Conservation (phyloP, 2,329 filamentous ascomycete genomes). For the Trichoderma atrobrunneum region DNA sequence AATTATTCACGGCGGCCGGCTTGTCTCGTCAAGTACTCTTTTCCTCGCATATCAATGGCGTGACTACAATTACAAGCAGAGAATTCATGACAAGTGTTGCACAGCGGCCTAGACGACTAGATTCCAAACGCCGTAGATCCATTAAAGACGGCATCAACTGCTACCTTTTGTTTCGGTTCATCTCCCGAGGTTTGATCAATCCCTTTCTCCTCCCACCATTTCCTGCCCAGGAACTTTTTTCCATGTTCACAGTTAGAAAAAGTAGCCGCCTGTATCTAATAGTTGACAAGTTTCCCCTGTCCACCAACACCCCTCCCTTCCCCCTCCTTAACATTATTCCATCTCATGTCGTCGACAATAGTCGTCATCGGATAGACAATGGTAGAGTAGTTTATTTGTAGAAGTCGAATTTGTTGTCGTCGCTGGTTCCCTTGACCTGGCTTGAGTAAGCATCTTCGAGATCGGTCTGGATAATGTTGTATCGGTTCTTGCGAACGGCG, state of each 20-base stretch:
- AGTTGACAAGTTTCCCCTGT: background rate
- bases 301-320: background rate
- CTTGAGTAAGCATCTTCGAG: constrained; percentile 95
- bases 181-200: background rate
- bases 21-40: background rate
- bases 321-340: background rate
- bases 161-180: background rate
- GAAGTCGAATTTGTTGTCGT: constrained; percentile 82
- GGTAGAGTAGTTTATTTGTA: constrained; percentile 62
- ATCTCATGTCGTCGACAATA: background rate
- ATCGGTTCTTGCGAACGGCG: constrained; percentile 94
- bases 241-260: background rate
- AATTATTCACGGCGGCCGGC: background rate
- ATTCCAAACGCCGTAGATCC: constrained; percentile 14
- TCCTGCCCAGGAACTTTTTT: background rate
- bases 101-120: background rate
- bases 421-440: constrained; percentile 79
- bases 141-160: constrained; percentile 1
- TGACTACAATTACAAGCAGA: constrained; percentile 5
- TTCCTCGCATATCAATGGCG: background rate
- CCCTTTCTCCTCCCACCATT: background rate
- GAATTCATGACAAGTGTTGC: background rate
- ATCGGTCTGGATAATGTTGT: constrained; percentile 98
- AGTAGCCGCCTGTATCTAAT: background rate
- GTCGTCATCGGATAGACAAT: background rate